Evolutionary conservation across 306 rosid genomes (phyloP).

Genomic region (Comarum palustre): DNA sequence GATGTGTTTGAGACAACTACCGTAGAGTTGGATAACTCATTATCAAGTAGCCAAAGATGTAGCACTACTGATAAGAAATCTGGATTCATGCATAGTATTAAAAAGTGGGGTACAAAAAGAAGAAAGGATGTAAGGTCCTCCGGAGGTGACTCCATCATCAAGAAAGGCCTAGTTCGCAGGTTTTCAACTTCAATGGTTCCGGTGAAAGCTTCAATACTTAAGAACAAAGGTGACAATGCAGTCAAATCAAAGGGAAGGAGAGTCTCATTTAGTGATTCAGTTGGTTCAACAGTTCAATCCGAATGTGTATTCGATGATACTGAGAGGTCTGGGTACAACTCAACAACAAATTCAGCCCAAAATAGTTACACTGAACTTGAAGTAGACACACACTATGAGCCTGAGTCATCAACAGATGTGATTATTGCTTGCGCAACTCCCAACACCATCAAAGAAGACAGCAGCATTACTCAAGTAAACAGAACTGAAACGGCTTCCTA

Average conservation of each 20-base stretch:
- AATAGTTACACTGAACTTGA: not conserved
- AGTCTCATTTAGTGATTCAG: conserved; percentile 43
- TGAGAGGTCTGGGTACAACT: conserved; percentile 1
- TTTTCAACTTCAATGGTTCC: conserved; percentile 33
- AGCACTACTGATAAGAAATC: conserved; percentile 10
- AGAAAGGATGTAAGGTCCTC: conserved; percentile 19
- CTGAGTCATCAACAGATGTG: not conserved
- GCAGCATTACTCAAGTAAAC: not conserved
- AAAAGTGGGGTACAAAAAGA: conserved; percentile 22
- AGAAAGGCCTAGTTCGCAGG: conserved; percentile 17
- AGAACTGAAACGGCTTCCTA: not conserved
- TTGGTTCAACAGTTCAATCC: conserved; percentile 14
- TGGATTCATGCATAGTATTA: conserved; percentile 19
- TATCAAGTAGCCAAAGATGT: conserved; percentile 40
- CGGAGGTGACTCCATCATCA: conserved; percentile 4
- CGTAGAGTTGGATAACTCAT: conserved; percentile 27
- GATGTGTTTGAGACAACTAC: conserved; percentile 28
- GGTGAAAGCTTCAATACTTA: conserved; percentile 15
- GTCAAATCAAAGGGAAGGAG: conserved; percentile 20
- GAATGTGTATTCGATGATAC: conserved; percentile 13
- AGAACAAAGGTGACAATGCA: not conserved
- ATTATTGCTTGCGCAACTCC: not conserved
- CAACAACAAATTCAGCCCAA: conserved; percentile 15
- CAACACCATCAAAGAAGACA: not conserved
- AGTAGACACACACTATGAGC: conserved; percentile 12